phyloP scores from a whole-genome alignment of 106 monocot genomes.

The Dioscorea alata region DNA sequence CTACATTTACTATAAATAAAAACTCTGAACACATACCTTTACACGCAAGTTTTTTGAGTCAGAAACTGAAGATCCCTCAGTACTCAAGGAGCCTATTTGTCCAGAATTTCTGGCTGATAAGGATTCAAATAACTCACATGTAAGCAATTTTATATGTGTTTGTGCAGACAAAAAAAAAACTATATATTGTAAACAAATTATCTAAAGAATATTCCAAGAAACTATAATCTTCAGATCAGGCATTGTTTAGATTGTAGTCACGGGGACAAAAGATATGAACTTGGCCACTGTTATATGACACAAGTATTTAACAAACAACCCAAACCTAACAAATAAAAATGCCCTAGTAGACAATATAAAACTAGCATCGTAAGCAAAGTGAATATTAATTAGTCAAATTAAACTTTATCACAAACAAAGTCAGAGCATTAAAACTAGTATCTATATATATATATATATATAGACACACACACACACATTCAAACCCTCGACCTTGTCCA shows the following conservation, averaged over 20 bases:
- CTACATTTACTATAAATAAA: background rate
- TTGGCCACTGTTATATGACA: no score
- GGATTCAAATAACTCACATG: background rate
- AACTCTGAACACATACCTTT: conserved; percentile 25
- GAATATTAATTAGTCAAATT: background rate
- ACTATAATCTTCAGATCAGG: background rate
- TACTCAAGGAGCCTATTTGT: conserved; percentile 25
- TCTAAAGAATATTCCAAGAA: background rate
- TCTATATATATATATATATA: no score
- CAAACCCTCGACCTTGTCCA: no score
- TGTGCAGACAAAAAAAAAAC: background rate
- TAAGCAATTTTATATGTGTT: background rate
- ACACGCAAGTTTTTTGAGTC: conserved; percentile 59
- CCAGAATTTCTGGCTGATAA: conserved; percentile 41
- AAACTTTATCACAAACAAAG: background rate
- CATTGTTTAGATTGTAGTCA: no score
- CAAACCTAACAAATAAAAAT: no score
- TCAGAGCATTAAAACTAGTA: background rate
- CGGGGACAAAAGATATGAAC: no score
- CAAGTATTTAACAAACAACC: no score
- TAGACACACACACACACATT: no score
- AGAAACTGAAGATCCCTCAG: conserved; percentile 24
- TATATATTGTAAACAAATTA: background rate
- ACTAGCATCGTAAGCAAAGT: no score
- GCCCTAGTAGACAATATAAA: no score